Evolutionary conservation across 345 rosid genomes (phyloP).

Genomic region (Triadica sebifera): DNA sequence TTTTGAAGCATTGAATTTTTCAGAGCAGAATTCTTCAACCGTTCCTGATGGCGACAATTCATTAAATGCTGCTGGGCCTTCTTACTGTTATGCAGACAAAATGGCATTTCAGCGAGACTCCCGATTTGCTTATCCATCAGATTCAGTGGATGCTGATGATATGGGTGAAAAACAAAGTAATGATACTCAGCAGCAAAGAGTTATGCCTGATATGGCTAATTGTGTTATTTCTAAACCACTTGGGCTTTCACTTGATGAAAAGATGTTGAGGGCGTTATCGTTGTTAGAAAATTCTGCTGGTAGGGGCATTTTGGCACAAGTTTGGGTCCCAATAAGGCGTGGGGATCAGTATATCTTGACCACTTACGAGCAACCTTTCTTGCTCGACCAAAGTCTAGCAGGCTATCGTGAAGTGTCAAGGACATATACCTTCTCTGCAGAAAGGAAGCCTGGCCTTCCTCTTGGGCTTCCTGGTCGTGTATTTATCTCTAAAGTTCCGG

Average conservation of each 20-base stretch:
- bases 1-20: slow-evolving; percentile 30
- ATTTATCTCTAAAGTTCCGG: slow-evolving; percentile 74
- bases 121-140: slow-evolving; percentile 28
- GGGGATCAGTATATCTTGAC: slow-evolving; percentile 64
- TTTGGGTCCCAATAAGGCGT: slow-evolving; percentile 69
- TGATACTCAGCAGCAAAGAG: slow-evolving; percentile 21
- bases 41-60: slow-evolving; percentile 25
- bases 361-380: slow-evolving; percentile 78
- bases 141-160: slow-evolving; percentile 29
- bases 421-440: slow-evolving; percentile 69
- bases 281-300: slow-evolving; percentile 68
- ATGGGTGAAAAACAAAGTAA: slow-evolving; percentile 29
- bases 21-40: slow-evolving; percentile 35
- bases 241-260: slow-evolving; percentile 62
- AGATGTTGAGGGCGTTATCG: slow-evolving; percentile 76
- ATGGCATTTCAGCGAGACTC: slow-evolving; percentile 32
- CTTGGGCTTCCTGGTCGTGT: slow-evolving; percentile 96
- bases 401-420: slow-evolving; percentile 90
- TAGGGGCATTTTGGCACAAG: slow-evolving; percentile 81
- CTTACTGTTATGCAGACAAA: slow-evolving; percentile 44
- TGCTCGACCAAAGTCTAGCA: slow-evolving; percentile 73
- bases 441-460: slow-evolving; percentile 46
- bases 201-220: slow-evolving; percentile 21
- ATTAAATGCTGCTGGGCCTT: slow-evolving; percentile 28
- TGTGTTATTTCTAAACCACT: slow-evolving; percentile 42